Base-by-base conservation (phyloP, 805 yeast species). In the Metschnikowia drakensbergensis region DNA sequence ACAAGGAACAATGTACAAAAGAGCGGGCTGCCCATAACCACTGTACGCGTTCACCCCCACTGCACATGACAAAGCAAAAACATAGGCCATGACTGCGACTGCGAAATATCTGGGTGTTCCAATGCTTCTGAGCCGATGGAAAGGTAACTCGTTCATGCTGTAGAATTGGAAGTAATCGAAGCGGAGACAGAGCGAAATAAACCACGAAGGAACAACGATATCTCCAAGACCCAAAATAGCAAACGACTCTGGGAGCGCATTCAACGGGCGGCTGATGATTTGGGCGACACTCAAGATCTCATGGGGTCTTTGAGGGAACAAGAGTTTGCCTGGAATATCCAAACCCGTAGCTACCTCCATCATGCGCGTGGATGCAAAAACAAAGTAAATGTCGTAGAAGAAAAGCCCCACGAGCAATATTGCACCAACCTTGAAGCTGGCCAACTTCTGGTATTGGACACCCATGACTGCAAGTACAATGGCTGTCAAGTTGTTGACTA, bases 191-290 rank as follows among this genome's bases (percentile, higher is more conserved):
- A 82, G 63, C 1, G 83, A 64, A 9, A 80, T 66, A 47, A 80
- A 74, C 13, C 70, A 46, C 0, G 84, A 85, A 0, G 90, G 88
- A 10, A 83, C 63, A 3, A 79, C 79, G 45, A 85, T 74, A 60
- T 84, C 90, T 5, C 89, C 89, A 4, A 83, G 64, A 1, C 89
- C 90, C 7, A 84, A 63, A 43, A 82, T 60, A 4, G 77, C 65
- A 36, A 22, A 17, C 6, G 17, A 11, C 17, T 25, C 17, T 8
- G 31, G 23, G 25, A 37, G 13, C 33, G 7, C 32, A 11, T 11
- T 6, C n/a, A 26, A 22, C 8, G 25, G 28, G 6, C 29, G 39
- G 29, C 39, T 36, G 8, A 22, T 22, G 4, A 23, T 25, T 36
- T 36, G n/a, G 3, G 28, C 22, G 17, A 8, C 10, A 6, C 10